Evolutionary conservation across 306 rosid species (phyloP), one percentile per base, ranked within the genome.

Genomic region (Quercus rubra): DNA sequence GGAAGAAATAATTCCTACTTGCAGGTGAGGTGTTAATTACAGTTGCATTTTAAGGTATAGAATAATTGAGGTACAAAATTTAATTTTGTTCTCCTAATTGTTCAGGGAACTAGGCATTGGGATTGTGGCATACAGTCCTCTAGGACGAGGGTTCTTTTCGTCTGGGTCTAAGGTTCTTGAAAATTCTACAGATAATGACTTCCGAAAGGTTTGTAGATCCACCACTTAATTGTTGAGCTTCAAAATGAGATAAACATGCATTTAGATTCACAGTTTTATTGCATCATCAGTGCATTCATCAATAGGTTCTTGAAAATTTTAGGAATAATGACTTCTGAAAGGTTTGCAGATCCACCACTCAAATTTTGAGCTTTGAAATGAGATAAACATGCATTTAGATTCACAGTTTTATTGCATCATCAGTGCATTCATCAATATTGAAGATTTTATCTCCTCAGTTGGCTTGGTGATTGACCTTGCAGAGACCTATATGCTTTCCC

Each of bases 71-170:
- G 38, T 1, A 0, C 9, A 33, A 10, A 35, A 41, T 51, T 23
- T 71, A 57, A 72, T 38, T 20, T 41, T 23, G 2, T 15, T 55
- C 46, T 59, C 18, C 31, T 2, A 20, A 43, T 10, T 21, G 82
- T 6, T 41, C 82, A 89, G 92, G 70, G 92, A 87, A 49, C 86
- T 91, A 4, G 92, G 93, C 52, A 89, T 87, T 55, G 96, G 93
- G 56, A 89, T 91, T 57, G 92, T 89, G 61, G 87, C 92, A 33
- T 33, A 33, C 41, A 33, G 41, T 33, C 41, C 41, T 33, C 41
- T 5, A 33, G 41, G 41, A 33, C 41, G 41, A 33, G 41, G 41
- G 8, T 33, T 33, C 41, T 33, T 33, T 33, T 33, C 8, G 8
- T 33, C 86, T 0, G 93, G 97, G 3, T 11, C 88, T 11, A 86